Evolutionary conservation across 768 basidiomycete species (phyloP), one percentile per base, ranked within the genome.

Genomic region (Exsudoporus frostii): DNA sequence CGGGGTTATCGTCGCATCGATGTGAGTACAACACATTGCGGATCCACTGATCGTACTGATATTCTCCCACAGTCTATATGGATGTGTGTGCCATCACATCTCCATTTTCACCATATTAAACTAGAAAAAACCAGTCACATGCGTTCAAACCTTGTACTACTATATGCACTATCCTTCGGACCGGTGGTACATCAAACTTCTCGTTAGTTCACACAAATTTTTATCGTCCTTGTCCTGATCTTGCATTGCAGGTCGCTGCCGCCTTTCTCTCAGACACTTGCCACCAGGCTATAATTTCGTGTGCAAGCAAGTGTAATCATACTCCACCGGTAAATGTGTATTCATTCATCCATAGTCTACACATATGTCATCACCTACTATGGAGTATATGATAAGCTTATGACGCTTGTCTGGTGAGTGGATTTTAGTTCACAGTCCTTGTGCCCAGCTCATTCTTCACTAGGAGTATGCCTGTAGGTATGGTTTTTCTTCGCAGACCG

Each of bases 141-240:
- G 72, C 39, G 66, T 84, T 27, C 83, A 85, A 62, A 73, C 75
- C 0, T 81, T 74, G 73, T 82, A 77, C 56, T 85, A 84, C 58
- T 83, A 66, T 51, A 71, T 67, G 15, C 75, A 54, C 3, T 72
- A 83, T 60, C 76, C 80, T 48, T 70, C 66, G 25, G 83, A 84
- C 61, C 59, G 65, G 24, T 81, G 79, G 79, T 67, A 72, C 14
- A 69, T 76, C 51, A 80, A 77, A 57, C 48, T 65, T 10, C 63
- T 83, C 25, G 83, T 82, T 48, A 58, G 74, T 65, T 30, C 19
- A 37, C 33, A 17, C 11, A 2, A 11, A n/a, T n/a, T 6, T 34
- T 19, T 10, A 30, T 48, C 46, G 7, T 17, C 25, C 14, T 13
- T 13, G 15, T 41, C 10, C 8, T 24, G 32, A 67, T 27, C 25